Evolutionary conservation across 1,284 basidiomycete genomes (phyloP).

Genomic region (Grifola frondosa): DNA sequence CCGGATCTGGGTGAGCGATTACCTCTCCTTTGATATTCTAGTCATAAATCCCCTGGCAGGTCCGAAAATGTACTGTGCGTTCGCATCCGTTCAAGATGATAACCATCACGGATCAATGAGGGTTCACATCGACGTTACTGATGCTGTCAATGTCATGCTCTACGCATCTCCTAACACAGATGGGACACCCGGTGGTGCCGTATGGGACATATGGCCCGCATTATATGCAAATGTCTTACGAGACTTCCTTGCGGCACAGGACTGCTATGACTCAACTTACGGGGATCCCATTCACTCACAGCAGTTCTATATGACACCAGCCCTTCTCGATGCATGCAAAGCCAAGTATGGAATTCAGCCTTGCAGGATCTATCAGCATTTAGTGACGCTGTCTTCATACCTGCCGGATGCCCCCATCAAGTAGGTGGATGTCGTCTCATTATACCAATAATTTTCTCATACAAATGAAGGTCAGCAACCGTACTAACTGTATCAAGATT

Average conservation of each 20-base stretch:
- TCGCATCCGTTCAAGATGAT: slow-evolving; percentile 50
- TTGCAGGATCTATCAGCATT: slow-evolving; percentile 77
- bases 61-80: slow-evolving; percentile 73
- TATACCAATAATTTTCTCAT: too few species aligned
- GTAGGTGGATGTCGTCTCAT: too few species aligned
- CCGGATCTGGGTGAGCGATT: slow-evolving; percentile 72
- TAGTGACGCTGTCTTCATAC: slow-evolving; percentile 88
- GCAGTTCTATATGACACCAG: slow-evolving; percentile 72
- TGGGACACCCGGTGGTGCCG: slow-evolving; percentile 70
- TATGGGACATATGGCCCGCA: slow-evolving; percentile 84
- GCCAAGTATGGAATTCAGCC: slow-evolving; percentile 64
- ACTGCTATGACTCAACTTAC: too few species aligned
- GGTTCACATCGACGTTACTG: slow-evolving; percentile 90
- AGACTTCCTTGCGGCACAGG: slow-evolving; percentile 37
- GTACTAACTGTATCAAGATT: too few species aligned
- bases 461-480: too few species aligned
- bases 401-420: slow-evolving; percentile 89
- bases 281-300: slow-evolving; percentile 87
- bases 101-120: slow-evolving; percentile 76
- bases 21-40: slow-evolving; percentile 38
- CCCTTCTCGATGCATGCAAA: slow-evolving; percentile 60
- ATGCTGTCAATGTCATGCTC: slow-evolving; percentile 87
- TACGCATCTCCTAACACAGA: slow-evolving; percentile 57
- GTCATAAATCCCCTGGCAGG: slow-evolving; percentile 39
- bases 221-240: slow-evolving; percentile 74